Conservation (phyloP, 768 basidiomycete species). For the Mycena chlorophos region DNA sequence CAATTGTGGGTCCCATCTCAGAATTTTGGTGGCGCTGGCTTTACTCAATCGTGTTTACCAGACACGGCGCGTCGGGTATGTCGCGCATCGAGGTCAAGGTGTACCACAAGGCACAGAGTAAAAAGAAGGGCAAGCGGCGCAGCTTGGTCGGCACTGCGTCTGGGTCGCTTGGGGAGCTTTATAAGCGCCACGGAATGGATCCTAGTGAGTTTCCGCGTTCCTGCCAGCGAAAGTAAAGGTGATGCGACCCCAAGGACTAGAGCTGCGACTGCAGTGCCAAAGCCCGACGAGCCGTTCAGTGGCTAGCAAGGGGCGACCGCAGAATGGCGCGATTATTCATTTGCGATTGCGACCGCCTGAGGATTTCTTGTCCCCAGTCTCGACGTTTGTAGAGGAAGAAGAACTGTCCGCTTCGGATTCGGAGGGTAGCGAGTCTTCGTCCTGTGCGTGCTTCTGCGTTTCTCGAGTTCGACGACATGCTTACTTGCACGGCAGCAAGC, state of each 20-base stretch:
- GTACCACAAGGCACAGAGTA: slow-evolving; percentile 59
- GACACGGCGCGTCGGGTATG: slow-evolving; percentile 38
- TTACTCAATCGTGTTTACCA: slow-evolving; percentile 23
- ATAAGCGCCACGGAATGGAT: slow-evolving; percentile 48
- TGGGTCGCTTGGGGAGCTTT: slow-evolving; percentile 53
- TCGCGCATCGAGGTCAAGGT: slow-evolving; percentile 55
- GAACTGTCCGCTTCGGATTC: slow-evolving; percentile 12
- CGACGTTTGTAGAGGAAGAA: slow-evolving; percentile 2
- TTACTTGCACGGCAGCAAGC: not conserved
- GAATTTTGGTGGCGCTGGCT: not conserved
- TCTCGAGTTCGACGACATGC: not conserved
- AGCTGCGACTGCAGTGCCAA: slow-evolving; percentile 49
- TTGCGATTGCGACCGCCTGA: slow-evolving; percentile 19
- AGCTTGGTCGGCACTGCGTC: slow-evolving; percentile 53
- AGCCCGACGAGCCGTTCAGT: slow-evolving; percentile 30
- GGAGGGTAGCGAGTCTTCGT: slow-evolving; percentile 1
- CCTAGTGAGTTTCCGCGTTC: slow-evolving; percentile 38
- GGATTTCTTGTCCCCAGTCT: slow-evolving; percentile 10
- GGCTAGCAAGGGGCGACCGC: slow-evolving; percentile 41
- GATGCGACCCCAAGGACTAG: slow-evolving; percentile 36
- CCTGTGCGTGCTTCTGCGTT: slow-evolving; percentile 16
- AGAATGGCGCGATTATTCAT: slow-evolving; percentile 35
- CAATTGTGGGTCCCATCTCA: slow-evolving; percentile 46
- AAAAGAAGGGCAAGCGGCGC: slow-evolving; percentile 60
- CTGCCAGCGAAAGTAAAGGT: not conserved